Conservation (phyloP, 176 grass and related monocot genomes). For the Hyparrhenia diplandra region DNA sequence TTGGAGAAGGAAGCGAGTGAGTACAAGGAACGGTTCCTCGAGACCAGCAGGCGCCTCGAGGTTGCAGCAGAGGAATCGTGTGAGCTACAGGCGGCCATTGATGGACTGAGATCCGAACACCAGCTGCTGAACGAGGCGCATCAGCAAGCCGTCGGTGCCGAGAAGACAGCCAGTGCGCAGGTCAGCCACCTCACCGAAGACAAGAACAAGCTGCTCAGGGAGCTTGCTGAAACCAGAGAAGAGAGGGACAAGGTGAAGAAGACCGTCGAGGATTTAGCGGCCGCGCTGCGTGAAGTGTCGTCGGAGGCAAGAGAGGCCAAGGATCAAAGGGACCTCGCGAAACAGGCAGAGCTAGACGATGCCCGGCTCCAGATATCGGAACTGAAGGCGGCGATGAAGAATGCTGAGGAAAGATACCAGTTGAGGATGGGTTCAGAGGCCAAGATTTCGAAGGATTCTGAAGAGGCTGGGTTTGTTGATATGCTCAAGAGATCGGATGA, state of each 20-base stretch:
- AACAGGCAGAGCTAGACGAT: conserved; percentile 49
- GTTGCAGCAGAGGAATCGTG: neutral
- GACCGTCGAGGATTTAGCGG: conserved; percentile 51
- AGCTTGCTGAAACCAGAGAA: conserved; percentile 41
- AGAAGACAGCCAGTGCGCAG: conserved; percentile 39
- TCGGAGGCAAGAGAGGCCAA: conserved; percentile 66
- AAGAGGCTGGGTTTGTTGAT: conserved; percentile 49
- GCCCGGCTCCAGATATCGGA: conserved; percentile 50
- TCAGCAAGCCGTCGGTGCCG: conserved; percentile 2
- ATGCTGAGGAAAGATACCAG: conserved; percentile 43
- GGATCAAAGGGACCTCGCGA: conserved; percentile 46
- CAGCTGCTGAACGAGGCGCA: conserved; percentile 32
- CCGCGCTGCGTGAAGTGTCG: conserved; percentile 54
- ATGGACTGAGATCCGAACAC: conserved; percentile 37
- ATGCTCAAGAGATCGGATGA: conserved; percentile 64
- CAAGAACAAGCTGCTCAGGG: conserved; percentile 41
- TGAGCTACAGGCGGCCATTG: conserved; percentile 25
- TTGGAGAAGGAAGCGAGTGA: conserved; percentile 41
- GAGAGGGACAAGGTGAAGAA: conserved; percentile 66
- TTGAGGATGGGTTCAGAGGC: conserved; percentile 39
- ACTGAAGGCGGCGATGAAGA: conserved; percentile 32
- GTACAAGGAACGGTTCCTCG: conserved; percentile 39
- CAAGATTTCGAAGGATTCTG: conserved; percentile 43
- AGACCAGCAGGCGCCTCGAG: conserved; percentile 36
- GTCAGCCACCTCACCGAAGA: conserved; percentile 28